A percentile compares a stretch with the other conserved stretches of the same genome.
Conservation (phyloP, 2,329 filamentous ascomycete species). For the Westerdykella sp. region DNA sequence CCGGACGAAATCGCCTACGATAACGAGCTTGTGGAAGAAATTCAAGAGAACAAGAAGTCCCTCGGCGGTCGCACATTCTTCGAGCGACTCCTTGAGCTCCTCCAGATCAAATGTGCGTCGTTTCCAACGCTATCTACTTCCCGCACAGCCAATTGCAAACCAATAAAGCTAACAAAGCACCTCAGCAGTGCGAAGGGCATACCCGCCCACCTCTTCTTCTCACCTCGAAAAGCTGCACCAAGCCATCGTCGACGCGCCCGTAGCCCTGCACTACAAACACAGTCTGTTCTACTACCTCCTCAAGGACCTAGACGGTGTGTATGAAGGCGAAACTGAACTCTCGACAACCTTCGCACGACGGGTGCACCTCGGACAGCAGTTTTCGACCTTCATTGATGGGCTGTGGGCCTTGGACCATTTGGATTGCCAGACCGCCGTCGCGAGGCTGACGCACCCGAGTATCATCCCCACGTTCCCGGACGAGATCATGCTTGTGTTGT, state of each 20-base stretch:
- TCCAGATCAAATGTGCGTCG: slow-evolving; percentile 62
- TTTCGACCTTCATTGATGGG: slow-evolving; percentile 74
- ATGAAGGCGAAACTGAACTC: slow-evolving; percentile 45
- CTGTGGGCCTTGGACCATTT: slow-evolving; percentile 73
- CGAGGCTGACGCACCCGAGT: slow-evolving; percentile 72
- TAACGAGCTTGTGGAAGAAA: slow-evolving; percentile 45
- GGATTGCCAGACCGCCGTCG: slow-evolving; percentile 60
- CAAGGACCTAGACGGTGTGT: slow-evolving; percentile 59
- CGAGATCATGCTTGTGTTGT: slow-evolving; percentile 67
- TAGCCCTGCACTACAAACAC: slow-evolving; percentile 70
- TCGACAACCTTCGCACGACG: slow-evolving; percentile 54
- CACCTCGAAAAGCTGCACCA: slow-evolving; percentile 64
- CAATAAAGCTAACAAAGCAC: slow-evolving; percentile 4
- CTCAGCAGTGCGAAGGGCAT: slow-evolving; percentile 53
- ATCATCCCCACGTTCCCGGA: slow-evolving; percentile 76
- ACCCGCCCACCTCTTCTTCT: slow-evolving; percentile 66
- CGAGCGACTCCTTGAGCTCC: slow-evolving; percentile 65
- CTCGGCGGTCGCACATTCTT: slow-evolving; percentile 70
- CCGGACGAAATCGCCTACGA: slow-evolving; percentile 24
- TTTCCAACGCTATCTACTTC: too few relatives aligned
- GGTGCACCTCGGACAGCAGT: slow-evolving; percentile 66
- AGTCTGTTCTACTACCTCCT: slow-evolving; percentile 79
- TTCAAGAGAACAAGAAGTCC: slow-evolving; percentile 59
- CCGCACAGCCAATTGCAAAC: background rate
- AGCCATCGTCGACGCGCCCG: slow-evolving; percentile 58